Evolutionary conservation across 1,284 basidiomycete species (phyloP).

Genomic region (Trichosporon sp.): DNA sequence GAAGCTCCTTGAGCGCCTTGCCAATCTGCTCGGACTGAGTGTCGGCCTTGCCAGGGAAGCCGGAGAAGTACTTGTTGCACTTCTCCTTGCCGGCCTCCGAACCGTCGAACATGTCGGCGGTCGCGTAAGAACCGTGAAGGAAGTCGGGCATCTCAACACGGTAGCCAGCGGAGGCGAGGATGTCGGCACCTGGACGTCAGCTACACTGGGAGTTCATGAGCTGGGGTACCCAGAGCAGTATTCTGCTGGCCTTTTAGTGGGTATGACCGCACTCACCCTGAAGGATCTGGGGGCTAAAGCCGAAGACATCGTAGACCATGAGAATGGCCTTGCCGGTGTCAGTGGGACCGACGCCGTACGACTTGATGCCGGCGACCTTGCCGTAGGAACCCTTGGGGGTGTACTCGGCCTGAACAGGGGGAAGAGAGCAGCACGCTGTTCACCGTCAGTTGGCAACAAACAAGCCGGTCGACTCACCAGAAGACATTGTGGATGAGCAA

Average conservation of each 20-base stretch:
- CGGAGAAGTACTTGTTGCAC: slow-evolving; percentile 33
- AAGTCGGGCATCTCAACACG: slow-evolving; percentile 53
- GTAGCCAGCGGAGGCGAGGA: slow-evolving; percentile 46
- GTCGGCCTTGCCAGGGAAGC: slow-evolving; percentile 36
- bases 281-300: slow-evolving; percentile 51
- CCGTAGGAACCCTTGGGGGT: slow-evolving; percentile 50
- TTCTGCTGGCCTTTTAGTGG: no score
- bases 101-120: slow-evolving; percentile 39
- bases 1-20: slow-evolving; percentile 41
- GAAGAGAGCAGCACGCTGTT: slow-evolving; percentile 52
- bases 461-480: neutral
- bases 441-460: neutral
- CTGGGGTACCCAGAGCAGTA: neutral
- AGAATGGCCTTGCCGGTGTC: slow-evolving; percentile 39
- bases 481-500: neutral
- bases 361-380: slow-evolving; percentile 47
- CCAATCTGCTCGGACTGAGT: slow-evolving; percentile 37
- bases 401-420: slow-evolving; percentile 53
- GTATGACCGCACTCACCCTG: slow-evolving; percentile 42
- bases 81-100: slow-evolving; percentile 26
- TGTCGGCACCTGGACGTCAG: slow-evolving; percentile 42
- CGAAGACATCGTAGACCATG: slow-evolving; percentile 46
- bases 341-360: slow-evolving; percentile 40
- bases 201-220: neutral
- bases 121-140: slow-evolving; percentile 46